Evolutionary conservation across 805 yeast species (phyloP).

Genomic region (Metschnikowia borealis): DNA sequence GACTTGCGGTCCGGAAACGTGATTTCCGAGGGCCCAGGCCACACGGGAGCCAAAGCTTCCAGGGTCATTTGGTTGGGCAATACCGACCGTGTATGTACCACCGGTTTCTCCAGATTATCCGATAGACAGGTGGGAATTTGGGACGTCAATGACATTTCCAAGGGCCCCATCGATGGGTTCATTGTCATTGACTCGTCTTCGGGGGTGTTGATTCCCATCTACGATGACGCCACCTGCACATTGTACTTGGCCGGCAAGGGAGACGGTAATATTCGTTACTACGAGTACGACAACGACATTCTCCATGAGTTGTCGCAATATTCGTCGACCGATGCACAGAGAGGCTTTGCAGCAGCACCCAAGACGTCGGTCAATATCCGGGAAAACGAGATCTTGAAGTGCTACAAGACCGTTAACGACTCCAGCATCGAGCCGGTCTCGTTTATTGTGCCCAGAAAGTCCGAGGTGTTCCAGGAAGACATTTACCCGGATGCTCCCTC

Average conservation of each 20-base stretch:
- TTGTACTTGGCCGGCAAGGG: conserved; percentile 95
- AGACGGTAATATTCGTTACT: conserved; percentile 95
- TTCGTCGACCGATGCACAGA: conserved; percentile 86
- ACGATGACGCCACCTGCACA: conserved; percentile 74
- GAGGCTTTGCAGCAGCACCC: conserved; percentile 92
- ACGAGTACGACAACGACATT: conserved; percentile 81
- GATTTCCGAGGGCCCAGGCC: conserved; percentile 82
- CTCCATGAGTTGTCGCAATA: conserved; percentile 83
- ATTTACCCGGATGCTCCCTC: conserved; percentile 92
- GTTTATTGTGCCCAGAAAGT: conserved; percentile 88
- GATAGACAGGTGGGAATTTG: conserved; percentile 95
- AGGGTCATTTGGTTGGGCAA: conserved; percentile 91
- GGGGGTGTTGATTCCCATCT: conserved; percentile 90
- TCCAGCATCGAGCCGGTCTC: conserved; percentile 83
- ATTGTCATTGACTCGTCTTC: conserved; percentile 83
- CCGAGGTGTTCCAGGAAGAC: conserved; percentile 89
- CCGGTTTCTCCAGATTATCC: conserved; percentile 89
- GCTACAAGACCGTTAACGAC: conserved; percentile 87
- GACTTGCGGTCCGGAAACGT: conserved; percentile 73
- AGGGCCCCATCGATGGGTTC: conserved; percentile 89
- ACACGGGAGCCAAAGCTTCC: conserved; percentile 86
- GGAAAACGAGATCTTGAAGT: conserved; percentile 79
- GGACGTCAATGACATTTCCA: conserved; percentile 70
- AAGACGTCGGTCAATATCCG: conserved; percentile 72
- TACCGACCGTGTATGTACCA: conserved; percentile 78